Evolutionary conservation across 805 yeast genomes (phyloP).

Genomic region (Maudiozyma barnettii): DNA sequence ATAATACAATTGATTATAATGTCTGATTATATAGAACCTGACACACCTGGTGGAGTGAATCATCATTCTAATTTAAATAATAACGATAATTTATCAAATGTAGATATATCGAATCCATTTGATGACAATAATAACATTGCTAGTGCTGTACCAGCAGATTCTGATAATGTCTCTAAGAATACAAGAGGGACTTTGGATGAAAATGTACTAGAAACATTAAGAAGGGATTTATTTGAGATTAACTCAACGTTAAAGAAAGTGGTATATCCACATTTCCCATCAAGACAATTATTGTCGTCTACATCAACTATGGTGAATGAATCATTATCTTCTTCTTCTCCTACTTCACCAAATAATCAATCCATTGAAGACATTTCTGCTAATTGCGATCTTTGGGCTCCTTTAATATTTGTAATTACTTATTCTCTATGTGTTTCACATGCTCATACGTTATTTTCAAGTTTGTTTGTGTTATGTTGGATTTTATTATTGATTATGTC

Average conservation of each 20-base stretch:
- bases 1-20: too few relatives aligned
- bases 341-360: not conserved
- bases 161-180: not conserved
- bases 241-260: constrained; percentile 26
- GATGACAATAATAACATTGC: not conserved
- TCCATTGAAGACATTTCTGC: constrained; percentile 8
- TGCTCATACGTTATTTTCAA: constrained; percentile 24
- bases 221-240: constrained; percentile 25
- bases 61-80: not conserved
- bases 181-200: constrained; percentile 30
- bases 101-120: constrained; percentile 3
- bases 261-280: constrained; percentile 27
- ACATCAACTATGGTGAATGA: not conserved
- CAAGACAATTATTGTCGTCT: constrained; percentile 6
- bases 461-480: constrained; percentile 27
- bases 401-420: constrained; percentile 23
- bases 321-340: not conserved
- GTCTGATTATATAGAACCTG: constrained; percentile 23
- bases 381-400: constrained; percentile 31
- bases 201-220: constrained; percentile 19
- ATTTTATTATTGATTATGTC: constrained; percentile 20
- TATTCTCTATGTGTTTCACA: constrained; percentile 27
- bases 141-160: not conserved
- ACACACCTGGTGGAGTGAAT: constrained; percentile 2
- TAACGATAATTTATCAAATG: not conserved